Percentiles rank a stretch among this genome's conserved stretches.
Evolutionary conservation across 2,329 filamentous ascomycete species (phyloP).

Genomic region (Scedosporium boydii): DNA sequence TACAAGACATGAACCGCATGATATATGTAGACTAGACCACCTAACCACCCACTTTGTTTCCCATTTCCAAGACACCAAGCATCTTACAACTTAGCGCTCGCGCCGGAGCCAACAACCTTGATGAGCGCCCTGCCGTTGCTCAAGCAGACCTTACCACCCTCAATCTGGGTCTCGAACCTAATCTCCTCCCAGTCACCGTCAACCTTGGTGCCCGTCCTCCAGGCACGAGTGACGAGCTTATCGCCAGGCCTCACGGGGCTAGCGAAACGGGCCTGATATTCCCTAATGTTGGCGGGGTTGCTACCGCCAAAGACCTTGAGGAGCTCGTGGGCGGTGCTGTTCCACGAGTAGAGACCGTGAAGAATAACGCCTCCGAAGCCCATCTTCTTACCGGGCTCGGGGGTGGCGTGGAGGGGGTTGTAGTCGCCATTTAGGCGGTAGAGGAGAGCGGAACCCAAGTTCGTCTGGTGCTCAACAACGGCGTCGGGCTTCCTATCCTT

Average conservation of each 20-base stretch:
- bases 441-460: conserved; percentile 60
- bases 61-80: not conserved
- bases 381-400: conserved; percentile 79
- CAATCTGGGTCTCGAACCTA: conserved; percentile 68
- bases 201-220: conserved; percentile 58
- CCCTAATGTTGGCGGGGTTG: conserved; percentile 71
- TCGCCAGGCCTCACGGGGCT: conserved; percentile 77
- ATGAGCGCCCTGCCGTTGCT: conserved; percentile 80
- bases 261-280: conserved; percentile 84
- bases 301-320: conserved; percentile 64
- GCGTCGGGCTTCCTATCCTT: conserved; percentile 62
- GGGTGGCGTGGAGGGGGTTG: conserved; percentile 83
- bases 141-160: conserved; percentile 73
- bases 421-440: conserved; percentile 90
- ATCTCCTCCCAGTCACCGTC: conserved; percentile 69
- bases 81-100: conserved; percentile 42
- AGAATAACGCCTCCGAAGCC: conserved; percentile 85
- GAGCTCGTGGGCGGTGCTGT: conserved; percentile 64
- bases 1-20: not conserved
- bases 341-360: conserved; percentile 84
- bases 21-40: not conserved
- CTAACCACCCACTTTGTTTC: not conserved
- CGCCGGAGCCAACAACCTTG: conserved; percentile 43
- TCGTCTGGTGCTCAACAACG: conserved; percentile 61
- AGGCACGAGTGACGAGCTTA: conserved; percentile 71